Percentiles rank a stretch among this genome's conserved stretches.
phyloP scores from a whole-genome alignment of 1,139 yeast species.

The Pneumocystis carinii region DNA sequence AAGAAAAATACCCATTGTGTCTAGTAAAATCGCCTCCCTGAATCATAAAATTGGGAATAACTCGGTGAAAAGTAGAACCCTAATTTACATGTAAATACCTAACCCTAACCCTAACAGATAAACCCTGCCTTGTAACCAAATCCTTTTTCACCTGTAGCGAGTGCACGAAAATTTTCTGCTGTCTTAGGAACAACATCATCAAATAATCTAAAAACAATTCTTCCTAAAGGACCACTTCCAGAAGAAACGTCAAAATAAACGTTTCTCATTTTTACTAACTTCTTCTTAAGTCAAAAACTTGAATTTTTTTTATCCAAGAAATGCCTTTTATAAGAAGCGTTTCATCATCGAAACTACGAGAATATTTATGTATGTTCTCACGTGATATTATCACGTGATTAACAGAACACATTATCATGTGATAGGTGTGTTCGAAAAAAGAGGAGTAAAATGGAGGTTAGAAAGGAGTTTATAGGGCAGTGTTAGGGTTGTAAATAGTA shows the following conservation, averaged over 20 bases:
- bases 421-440: no score
- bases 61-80: constrained; percentile 92
- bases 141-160: constrained; percentile 95
- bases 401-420: no score
- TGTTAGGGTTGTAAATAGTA: no score
- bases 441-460: no score
- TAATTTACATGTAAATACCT: constrained; percentile 27
- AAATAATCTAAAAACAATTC: constrained; percentile 41
- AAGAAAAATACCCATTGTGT: constrained; percentile 21
- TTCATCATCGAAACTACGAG: not conserved
- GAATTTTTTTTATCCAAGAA: not conserved
- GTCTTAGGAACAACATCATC: constrained; percentile 95
- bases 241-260: not conserved
- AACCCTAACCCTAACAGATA: no score
- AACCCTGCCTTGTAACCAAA: constrained; percentile 58
- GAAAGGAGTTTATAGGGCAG: no score
- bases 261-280: not conserved
- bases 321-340: no score
- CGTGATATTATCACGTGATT: not conserved
- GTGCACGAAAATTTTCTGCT: constrained; percentile 75
- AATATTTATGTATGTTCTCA: not conserved
- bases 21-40: constrained; percentile 95
- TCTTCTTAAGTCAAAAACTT: no score
- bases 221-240: not conserved
- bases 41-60: constrained; percentile 87